A percentile compares a stretch with the other conserved stretches of the same genome.
Evolutionary conservation across 169 alveolate genomes (phyloP).

Genomic region (Toxoplasma gondii): DNA sequence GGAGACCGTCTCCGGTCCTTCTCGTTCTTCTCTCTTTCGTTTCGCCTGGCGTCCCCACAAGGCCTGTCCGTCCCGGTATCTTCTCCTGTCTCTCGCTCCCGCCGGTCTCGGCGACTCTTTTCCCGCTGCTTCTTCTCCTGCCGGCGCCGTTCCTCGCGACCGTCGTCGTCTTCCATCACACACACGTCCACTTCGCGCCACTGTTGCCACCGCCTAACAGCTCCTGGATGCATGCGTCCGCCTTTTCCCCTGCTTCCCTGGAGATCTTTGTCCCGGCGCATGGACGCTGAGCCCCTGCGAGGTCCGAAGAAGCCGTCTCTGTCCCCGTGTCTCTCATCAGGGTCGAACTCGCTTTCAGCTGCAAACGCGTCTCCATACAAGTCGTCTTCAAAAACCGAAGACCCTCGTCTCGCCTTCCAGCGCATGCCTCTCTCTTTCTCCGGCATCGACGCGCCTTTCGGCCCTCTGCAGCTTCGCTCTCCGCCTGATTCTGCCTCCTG

Average conservation of each 20-base stretch:
- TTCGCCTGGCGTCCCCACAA: not conserved
- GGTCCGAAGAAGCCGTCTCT: no score
- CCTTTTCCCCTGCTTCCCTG: not conserved
- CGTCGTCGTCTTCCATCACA: constrained; percentile 14
- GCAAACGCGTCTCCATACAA: not conserved
- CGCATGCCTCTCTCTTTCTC: no score
- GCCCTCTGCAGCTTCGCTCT: no score
- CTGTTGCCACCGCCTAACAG: not conserved
- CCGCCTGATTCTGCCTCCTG: no score
- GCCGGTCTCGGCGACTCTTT: not conserved
- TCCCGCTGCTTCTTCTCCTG: not conserved
- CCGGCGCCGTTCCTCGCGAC: not conserved
- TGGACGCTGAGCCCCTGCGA: not conserved
- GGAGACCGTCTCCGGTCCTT: not conserved
- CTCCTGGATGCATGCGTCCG: not conserved
- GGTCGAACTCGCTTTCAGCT: constrained; percentile 4
- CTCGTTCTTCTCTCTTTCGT: not conserved
- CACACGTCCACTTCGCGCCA: constrained; percentile 31
- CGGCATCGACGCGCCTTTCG: no score
- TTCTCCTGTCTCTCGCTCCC: not conserved
- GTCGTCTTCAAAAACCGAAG: no score
- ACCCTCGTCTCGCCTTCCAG: no score
- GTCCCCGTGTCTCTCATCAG: not conserved
- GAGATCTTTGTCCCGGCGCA: not conserved
- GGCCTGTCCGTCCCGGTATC: not conserved